phyloP scores from a whole-genome alignment of 1,284 basidiomycete species.

The Sporisorium scitamineum region DNA sequence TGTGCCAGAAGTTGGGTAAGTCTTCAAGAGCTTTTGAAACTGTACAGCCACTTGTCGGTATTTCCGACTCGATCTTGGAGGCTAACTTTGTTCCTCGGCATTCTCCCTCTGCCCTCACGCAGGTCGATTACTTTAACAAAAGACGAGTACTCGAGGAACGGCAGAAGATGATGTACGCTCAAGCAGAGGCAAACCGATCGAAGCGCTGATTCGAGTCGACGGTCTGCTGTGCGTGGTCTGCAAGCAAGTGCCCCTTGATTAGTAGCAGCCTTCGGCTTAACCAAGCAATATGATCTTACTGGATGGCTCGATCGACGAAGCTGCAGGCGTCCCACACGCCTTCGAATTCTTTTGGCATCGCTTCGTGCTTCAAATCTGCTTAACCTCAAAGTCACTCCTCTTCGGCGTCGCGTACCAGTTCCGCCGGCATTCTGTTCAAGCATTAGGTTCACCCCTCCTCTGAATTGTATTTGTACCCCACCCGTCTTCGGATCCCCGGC shows the following conservation, averaged over 20 bases:
- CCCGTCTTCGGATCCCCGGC: not conserved
- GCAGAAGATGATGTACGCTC: slow-evolving; percentile 62
- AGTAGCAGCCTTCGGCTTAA: not conserved
- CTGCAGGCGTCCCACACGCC: not conserved
- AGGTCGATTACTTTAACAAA: slow-evolving; percentile 69
- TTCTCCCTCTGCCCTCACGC: not conserved
- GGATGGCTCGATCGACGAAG: not conserved
- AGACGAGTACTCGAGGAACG: slow-evolving; percentile 65
- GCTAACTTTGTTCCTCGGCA: slow-evolving; percentile 11
- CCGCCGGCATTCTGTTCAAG: not conserved
- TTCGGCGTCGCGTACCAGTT: not conserved
- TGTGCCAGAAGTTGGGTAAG: slow-evolving; percentile 68
- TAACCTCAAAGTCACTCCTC: not conserved
- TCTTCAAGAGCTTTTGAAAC: too few relatives aligned
- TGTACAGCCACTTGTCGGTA: too few relatives aligned
- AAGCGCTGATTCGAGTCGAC: slow-evolving; percentile 7
- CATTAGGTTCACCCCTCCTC: not conserved
- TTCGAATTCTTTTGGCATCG: not conserved
- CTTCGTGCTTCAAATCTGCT: not conserved
- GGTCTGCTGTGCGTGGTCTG: not conserved
- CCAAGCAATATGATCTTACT: not conserved
- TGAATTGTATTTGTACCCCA: slow-evolving; percentile 13
- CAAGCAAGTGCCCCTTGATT: not conserved
- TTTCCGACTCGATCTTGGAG: not conserved
- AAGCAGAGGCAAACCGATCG: slow-evolving; percentile 16